phyloP scores from a whole-genome alignment of 805 yeast genomes.

The Cyberlindnera americana region DNA sequence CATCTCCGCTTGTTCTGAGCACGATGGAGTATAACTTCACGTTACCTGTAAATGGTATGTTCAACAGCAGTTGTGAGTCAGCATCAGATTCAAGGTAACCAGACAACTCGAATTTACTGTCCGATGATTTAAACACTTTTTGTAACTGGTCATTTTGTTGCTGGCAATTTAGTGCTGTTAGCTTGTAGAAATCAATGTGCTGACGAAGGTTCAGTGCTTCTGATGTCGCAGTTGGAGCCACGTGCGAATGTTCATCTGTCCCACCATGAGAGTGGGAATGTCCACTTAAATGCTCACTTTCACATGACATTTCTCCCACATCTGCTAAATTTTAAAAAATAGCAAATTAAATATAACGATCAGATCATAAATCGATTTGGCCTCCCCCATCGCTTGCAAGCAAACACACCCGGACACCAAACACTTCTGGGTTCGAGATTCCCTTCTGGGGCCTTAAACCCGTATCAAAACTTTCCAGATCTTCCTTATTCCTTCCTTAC shows the following conservation, averaged over 20 bases:
- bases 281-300: slow-evolving; percentile 26
- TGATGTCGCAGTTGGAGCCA: slow-evolving; percentile 68
- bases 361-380: no score
- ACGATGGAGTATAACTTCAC: slow-evolving; percentile 74
- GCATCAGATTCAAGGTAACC: slow-evolving; percentile 60
- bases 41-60: slow-evolving; percentile 74
- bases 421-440: neutral
- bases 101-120: slow-evolving; percentile 46
- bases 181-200: slow-evolving; percentile 55
- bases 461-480: neutral
- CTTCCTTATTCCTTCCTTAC: no score
- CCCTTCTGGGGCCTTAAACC: neutral
- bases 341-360: neutral
- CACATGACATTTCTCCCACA: slow-evolving; percentile 32
- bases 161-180: slow-evolving; percentile 61
- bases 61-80: slow-evolving; percentile 74
- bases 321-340: neutral
- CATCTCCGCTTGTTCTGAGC: slow-evolving; percentile 58
- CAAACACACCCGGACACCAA: slow-evolving; percentile 2
- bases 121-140: slow-evolving; percentile 46
- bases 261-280: slow-evolving; percentile 22
- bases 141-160: slow-evolving; percentile 46
- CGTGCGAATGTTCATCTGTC: slow-evolving; percentile 27
- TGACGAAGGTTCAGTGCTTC: slow-evolving; percentile 63
- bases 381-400: no score